Percentiles rank a stretch among this genome's conserved stretches.
phyloP scores from a whole-genome alignment of 2,329 filamentous ascomycete species.

The Pseudogymnoascus sp. region DNA sequence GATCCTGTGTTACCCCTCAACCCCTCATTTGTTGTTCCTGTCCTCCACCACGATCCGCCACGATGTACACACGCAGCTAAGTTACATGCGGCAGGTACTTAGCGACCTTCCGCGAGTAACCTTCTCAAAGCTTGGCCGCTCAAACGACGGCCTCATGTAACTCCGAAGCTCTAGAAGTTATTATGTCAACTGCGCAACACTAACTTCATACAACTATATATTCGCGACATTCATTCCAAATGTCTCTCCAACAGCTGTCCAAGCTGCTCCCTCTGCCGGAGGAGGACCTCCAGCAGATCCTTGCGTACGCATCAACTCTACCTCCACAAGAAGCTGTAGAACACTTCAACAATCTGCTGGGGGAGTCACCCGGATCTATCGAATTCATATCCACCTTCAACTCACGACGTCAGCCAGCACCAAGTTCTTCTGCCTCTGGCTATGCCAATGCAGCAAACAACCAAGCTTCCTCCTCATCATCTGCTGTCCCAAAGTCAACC shows the following conservation, averaged over 20 bases:
- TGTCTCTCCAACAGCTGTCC: conserved; percentile 59
- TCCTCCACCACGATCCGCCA: background rate
- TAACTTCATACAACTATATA: background rate
- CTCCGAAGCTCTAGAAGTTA: background rate
- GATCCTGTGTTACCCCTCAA: background rate
- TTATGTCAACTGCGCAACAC: background rate
- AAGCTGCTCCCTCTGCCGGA: conserved; percentile 78
- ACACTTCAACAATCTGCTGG: conserved; percentile 81
- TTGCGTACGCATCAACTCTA: conserved; percentile 71
- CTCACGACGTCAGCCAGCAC: conserved; percentile 43
- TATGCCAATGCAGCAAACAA: conserved; percentile 9
- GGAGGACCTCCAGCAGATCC: conserved; percentile 71
- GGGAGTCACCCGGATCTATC: conserved; percentile 67
- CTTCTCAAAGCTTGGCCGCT: background rate
- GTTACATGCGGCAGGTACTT: background rate
- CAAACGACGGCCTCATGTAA: background rate
- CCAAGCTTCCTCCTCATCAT: background rate
- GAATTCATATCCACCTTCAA: conserved; percentile 72
- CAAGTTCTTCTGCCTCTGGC: conserved; percentile 16
- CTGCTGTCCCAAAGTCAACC: conserved; percentile 39
- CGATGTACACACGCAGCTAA: background rate
- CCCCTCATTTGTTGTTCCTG: conserved; percentile 7
- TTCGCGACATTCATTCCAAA: conserved; percentile 10
- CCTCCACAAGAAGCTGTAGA: conserved; percentile 70
- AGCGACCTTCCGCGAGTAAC: background rate